phyloP scores from a whole-genome alignment of 2,329 filamentous ascomycete genomes.

The Pyrenophora tritici-repentis region DNA sequence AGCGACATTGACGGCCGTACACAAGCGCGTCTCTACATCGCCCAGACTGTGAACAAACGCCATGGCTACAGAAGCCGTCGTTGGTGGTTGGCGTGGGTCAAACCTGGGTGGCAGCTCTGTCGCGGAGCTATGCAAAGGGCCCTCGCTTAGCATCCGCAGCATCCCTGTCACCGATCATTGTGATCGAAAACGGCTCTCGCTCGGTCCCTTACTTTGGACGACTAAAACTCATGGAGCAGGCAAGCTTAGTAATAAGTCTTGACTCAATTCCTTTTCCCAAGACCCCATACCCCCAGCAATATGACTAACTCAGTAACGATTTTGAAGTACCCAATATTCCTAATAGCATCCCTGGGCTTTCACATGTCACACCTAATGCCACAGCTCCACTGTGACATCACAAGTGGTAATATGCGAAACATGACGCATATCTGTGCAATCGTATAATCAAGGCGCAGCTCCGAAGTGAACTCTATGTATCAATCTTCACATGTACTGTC shows the following conservation, averaged over 20 bases:
- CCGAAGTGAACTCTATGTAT: not conserved
- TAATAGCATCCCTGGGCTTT: conserved; percentile 9
- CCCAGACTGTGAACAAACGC: conserved; percentile 26
- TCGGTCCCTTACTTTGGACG: not conserved
- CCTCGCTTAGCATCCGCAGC: conserved; percentile 9
- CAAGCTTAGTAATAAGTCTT: too few relatives aligned
- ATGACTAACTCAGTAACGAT: too few relatives aligned
- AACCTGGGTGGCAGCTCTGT: conserved; percentile 13
- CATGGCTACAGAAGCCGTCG: conserved; percentile 22
- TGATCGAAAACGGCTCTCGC: not conserved
- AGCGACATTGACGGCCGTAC: conserved; percentile 35
- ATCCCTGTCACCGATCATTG: conserved; percentile 13
- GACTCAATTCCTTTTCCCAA: too few relatives aligned
- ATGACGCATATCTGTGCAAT: not conserved
- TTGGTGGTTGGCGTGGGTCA: conserved; percentile 13
- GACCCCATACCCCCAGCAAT: too few relatives aligned
- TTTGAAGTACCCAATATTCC: too few relatives aligned
- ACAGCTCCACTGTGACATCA: conserved; percentile 31
- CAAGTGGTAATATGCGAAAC: conserved; percentile 16
- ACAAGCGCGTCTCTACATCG: conserved; percentile 34
- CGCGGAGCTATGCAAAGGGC: not conserved
- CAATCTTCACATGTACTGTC: not conserved
- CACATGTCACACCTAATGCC: conserved; percentile 21
- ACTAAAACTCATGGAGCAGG: too few relatives aligned
- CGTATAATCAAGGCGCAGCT: too few relatives aligned